Evolutionary conservation across 176 grass and related monocot genomes (phyloP), one percentile per base, ranked within the genome.

Genomic region (Musa troglodytarum): DNA sequence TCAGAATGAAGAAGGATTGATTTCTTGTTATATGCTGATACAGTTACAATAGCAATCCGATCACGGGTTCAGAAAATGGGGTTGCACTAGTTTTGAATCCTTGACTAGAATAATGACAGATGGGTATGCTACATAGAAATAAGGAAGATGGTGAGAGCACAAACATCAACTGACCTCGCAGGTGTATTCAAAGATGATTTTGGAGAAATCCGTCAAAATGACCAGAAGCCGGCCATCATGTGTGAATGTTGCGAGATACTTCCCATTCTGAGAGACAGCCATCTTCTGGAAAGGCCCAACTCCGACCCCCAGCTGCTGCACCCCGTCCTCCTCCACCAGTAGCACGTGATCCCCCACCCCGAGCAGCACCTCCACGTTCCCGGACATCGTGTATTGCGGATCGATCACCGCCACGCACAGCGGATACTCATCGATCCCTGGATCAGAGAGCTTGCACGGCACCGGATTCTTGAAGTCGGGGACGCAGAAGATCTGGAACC

Each of bases 281-380:
- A 98, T 98, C 72, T 86, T 98, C 88, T 98, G 90, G 77, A 98
- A 85, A 1, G 95, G 95, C 74, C 95, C 95, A 8, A 98, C 90
- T 54, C 85, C 87, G 8, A 89, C 79, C 34, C 94, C 95, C 2
- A 98, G 88, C 56, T 71, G 76, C 78, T 98, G 90, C 74, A 92
- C 84, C 1, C 88, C 86, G 70, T 98, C 90, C 82, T 98, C 90
- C 19, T 92, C 90, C 0, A 98, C 84, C 0, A 78, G 56, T 22
- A 93, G 10, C 52, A 98, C 90, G 72, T 88, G 85, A 53, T 93
- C 88, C 15, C 86, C 95, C 5, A 98, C 90, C 1, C 85, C 90
- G 50, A 98, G 90, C 68, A 98, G 70, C 24, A 98, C 88, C 86
- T 98, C 95, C 50, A 89, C 85, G 20, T 84, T 93, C 6, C 95